Percentiles rank a stretch among this genome's conserved stretches.
Evolutionary conservation across 257 asterid species (phyloP).

Genomic region (Penstemon barbatus): DNA sequence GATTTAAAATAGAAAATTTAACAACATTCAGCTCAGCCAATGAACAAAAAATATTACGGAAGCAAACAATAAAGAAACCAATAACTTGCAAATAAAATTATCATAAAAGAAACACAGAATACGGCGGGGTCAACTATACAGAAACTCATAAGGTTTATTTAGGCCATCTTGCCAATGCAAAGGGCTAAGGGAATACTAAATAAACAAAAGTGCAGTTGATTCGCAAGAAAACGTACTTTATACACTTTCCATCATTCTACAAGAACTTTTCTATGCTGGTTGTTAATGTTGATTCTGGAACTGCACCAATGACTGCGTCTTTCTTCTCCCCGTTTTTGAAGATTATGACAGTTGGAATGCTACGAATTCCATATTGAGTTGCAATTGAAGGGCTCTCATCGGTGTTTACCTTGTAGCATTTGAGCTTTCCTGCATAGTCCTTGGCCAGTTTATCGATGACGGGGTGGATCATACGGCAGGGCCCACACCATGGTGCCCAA

Average conservation of each 20-base stretch:
- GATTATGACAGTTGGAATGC: constrained; percentile 90
- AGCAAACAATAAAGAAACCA: constrained; percentile 23
- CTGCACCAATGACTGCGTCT: constrained; percentile 90
- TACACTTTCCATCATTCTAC: constrained; percentile 41
- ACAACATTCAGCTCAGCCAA: constrained; percentile 6
- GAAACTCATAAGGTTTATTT: constrained; percentile 39
- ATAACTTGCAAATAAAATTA: constrained; percentile 30
- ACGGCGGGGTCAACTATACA: constrained; percentile 57
- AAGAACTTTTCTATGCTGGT: constrained; percentile 79
- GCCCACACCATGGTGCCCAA: constrained; percentile 99
- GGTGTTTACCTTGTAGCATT: constrained; percentile 86
- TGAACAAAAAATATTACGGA: constrained; percentile 7
- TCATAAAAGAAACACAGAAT: constrained; percentile 25
- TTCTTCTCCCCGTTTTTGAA: constrained; percentile 87
- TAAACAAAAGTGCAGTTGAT: constrained; percentile 14
- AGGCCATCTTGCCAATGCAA: constrained; percentile 28
- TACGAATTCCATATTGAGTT: constrained; percentile 76
- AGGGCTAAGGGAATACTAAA: constrained; percentile 25
- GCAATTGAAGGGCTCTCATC: constrained; percentile 82
- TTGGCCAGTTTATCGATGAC: constrained; percentile 78
- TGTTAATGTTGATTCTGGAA: constrained; percentile 67
- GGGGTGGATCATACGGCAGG: constrained; percentile 92
- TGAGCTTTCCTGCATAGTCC: constrained; percentile 68
- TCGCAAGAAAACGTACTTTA: constrained; percentile 27
- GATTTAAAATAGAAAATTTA: not conserved